Evolutionary conservation across 83 land plant genomes (phyloP), one percentile per base, ranked within the genome.

Genomic region (Diphasiastrum complanatum): DNA sequence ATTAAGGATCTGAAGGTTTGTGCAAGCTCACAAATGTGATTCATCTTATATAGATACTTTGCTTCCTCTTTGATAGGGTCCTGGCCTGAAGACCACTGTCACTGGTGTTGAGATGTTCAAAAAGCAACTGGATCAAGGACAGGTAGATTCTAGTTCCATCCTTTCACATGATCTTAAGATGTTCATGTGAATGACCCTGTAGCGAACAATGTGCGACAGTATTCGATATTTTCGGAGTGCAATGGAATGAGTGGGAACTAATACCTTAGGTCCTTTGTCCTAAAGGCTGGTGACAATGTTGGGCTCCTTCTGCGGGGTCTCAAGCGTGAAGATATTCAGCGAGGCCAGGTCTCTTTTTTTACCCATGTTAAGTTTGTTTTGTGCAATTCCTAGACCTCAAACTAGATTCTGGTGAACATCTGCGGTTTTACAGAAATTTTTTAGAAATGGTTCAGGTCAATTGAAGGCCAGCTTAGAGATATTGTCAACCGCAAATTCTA

Each of bases 101-200:
- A 93, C 99, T 68, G 92, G 99, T 76, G 99, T 93, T 18, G 99
- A 93, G 68, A 93, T 93, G 99, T 93, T 93, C 64, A 93, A 85
- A 83, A 93, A 93, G 69, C 81, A 75, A 31, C 75, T 93, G 72
- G 99, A 93, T 75, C 65, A 74, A 60, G 99, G 99, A 33, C 72
- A 85, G 76, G 98, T 93, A 75, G 51, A 37, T 20, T 37, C 5
- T 14, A 58, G 59, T 65, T 45, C n/a, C 6, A 51, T 23, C 22
- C n/a, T 19, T 19, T n/a, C n/a, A n/a, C n/a, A n/a, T n/a, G n/a
- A n/a, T n/a, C n/a, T n/a, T n/a, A n/a, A n/a, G n/a, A n/a, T n/a
- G n/a, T n/a, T n/a, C n/a, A n/a, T n/a, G n/a, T n/a, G n/a, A n/a
- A n/a, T n/a, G n/a, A n/a, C n/a, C n/a, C n/a, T n/a, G n/a, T n/a